A percentile compares a stretch with the other conserved stretches of the same genome.
Evolutionary conservation across 257 asterid genomes (phyloP).

Genomic region (Primulina eburnea): DNA sequence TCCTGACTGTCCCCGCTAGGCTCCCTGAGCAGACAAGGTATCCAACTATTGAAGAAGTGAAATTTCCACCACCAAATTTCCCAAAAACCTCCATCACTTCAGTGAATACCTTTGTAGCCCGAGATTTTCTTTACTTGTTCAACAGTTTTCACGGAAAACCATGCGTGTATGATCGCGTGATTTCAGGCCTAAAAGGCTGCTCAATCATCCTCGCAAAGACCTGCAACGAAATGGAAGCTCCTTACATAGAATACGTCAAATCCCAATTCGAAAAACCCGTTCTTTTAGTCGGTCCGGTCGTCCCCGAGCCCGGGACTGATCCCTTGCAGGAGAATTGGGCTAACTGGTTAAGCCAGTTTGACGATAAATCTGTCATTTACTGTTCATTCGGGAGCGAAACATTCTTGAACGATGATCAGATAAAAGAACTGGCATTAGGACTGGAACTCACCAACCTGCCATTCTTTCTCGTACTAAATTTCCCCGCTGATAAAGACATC

Average conservation of each 20-base stretch:
- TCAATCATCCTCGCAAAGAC: constrained; percentile 53
- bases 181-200: constrained; percentile 38
- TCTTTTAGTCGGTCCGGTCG: constrained; percentile 45
- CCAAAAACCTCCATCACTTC: constrained; percentile 41
- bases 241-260: constrained; percentile 39
- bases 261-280: constrained; percentile 45
- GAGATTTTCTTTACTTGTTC: constrained; percentile 45
- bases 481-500: constrained; percentile 29
- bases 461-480: constrained; percentile 44
- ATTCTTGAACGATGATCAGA: constrained; percentile 39
- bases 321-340: constrained; percentile 38
- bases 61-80: constrained; percentile 44
- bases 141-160: constrained; percentile 38
- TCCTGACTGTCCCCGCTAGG: constrained; percentile 43
- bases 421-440: constrained; percentile 41
- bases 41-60: constrained; percentile 40
- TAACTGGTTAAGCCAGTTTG: constrained; percentile 36
- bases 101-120: constrained; percentile 40
- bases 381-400: constrained; percentile 67
- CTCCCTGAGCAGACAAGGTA: constrained; percentile 21
- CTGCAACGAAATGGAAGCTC: constrained; percentile 49
- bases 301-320: constrained; percentile 36
- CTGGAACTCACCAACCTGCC: constrained; percentile 46
- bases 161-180: constrained; percentile 42
- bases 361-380: constrained; percentile 33